Percentiles rank a stretch among this genome's conserved stretches.
phyloP scores from a whole-genome alignment of 345 rosid species.

The Ceriops decandra region DNA sequence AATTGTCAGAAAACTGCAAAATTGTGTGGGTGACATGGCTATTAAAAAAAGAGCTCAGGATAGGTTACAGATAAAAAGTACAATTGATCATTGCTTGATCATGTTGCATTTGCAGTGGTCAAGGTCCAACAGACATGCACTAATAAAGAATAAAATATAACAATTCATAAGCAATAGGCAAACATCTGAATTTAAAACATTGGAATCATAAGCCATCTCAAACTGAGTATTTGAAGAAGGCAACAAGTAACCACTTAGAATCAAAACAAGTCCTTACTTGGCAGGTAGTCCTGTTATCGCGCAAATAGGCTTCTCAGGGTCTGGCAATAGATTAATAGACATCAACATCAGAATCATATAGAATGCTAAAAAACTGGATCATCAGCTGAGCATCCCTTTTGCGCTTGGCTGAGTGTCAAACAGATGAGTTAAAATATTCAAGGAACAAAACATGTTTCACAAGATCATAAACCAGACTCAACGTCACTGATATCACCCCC shows the following conservation, averaged over 20 bases:
- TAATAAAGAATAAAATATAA: too few relatives aligned
- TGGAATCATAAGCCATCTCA: background rate
- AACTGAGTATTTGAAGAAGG: constrained; percentile 4
- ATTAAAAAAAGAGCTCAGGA: too few relatives aligned
- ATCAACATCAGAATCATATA: constrained; percentile 1
- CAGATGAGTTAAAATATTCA: background rate
- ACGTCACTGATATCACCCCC: background rate
- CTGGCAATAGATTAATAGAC: constrained; percentile 35
- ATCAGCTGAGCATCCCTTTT: background rate
- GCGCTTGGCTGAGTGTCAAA: background rate
- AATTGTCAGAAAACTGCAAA: too few relatives aligned
- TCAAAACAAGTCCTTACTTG: constrained; percentile 51
- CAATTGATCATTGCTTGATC: too few relatives aligned
- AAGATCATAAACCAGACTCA: background rate
- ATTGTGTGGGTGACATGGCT: too few relatives aligned
- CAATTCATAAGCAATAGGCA: background rate
- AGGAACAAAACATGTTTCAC: background rate
- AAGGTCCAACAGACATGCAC: too few relatives aligned
- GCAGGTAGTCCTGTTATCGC: constrained; percentile 93
- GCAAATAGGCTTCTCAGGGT: constrained; percentile 74
- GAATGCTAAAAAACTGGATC: background rate
- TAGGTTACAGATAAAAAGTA: too few relatives aligned
- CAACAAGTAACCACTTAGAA: constrained; percentile 11
- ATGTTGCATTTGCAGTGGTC: too few relatives aligned
- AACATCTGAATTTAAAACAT: background rate